Percentiles rank a stretch among this genome's conserved stretches.
Conservation (phyloP, 2,329 filamentous ascomycete species). For the Diaporthe nobilis region DNA sequence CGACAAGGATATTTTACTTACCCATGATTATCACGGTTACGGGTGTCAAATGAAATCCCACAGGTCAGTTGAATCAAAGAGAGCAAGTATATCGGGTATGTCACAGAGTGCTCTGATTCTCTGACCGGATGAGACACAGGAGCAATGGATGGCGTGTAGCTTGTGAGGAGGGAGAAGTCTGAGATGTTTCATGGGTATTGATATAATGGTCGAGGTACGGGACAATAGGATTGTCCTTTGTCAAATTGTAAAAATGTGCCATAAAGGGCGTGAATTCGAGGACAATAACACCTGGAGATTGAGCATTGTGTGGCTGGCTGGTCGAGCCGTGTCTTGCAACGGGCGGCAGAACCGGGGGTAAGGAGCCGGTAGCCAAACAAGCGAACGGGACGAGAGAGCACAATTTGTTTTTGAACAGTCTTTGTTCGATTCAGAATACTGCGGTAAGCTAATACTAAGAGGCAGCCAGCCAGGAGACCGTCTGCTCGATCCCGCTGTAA, state of each 20-base stretch:
- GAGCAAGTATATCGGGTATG: not conserved
- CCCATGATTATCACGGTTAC: not conserved
- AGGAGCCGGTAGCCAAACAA: no score
- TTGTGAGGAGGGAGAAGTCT: not conserved
- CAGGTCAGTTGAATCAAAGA: not conserved
- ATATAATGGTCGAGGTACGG: not conserved
- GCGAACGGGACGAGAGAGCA: not conserved
- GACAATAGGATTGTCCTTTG: conserved; percentile 11
- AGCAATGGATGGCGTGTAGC: not conserved
- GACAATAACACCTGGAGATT: not conserved
- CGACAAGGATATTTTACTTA: not conserved
- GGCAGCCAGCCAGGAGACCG: not conserved
- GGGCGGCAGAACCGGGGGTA: no score
- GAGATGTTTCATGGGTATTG: not conserved
- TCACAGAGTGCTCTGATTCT: not conserved
- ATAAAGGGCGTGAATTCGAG: not conserved
- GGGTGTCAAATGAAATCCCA: not conserved
- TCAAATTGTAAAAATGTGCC: not conserved
- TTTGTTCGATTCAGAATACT: not conserved
- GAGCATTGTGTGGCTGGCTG: not conserved
- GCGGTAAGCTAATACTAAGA: conserved; percentile 2
- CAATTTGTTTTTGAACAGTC: not conserved
- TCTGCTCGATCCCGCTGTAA: not conserved
- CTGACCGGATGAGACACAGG: not conserved
- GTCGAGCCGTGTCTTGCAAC: conserved; percentile 1